Evolutionary conservation across 106 monocot genomes (phyloP), one percentile per base, ranked within the genome.

Genomic region (Dendrobium nobile): DNA sequence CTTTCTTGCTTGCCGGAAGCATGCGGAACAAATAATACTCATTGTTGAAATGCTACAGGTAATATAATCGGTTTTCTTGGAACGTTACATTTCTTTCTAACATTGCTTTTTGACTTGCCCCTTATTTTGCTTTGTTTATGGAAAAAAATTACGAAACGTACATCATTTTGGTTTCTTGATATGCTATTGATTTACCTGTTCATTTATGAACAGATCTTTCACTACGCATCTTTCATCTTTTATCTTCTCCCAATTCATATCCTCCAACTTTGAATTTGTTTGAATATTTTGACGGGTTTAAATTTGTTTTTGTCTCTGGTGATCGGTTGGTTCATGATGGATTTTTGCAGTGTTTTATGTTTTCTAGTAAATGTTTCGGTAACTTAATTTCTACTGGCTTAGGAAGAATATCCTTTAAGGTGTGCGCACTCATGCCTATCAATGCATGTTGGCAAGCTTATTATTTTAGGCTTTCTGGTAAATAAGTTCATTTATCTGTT

Each of bases 31-130:
- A 58, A 88, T 98, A 48, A 98, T 98, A 86, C 95, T 98, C 79
- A 95, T 98, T 22, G 95, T 98, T 67, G 94, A 98, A 87, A 98
- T 98, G 98, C 84, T 98, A 77, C 94, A 98, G 98, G 98, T 98
- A 81, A 77, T 59, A 27, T 27, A 72, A 79, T 27, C 76, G 27
- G 26, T 22, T 51, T 18, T 11, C 33, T 41, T 19, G 13, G 9
- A 13, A 31, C n/a, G 7, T 74, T 33, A 10, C 28, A 13, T 70
- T 70, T 9, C 20, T n/a, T 70, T 70, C 13, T 11, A 15, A 24
- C 24, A 15, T 65, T 26, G 8, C 24, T 26, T n/a, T 37, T 51
- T 51, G 10, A 51, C 51, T 51, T 51, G 10, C 13, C 10, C 51
- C 51, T 15, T 58, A 58, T 19, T 17, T 65, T 24, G 64, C 51